phyloP scores from a whole-genome alignment of 2,329 filamentous ascomycete species.

The Alternaria brassicicola region DNA sequence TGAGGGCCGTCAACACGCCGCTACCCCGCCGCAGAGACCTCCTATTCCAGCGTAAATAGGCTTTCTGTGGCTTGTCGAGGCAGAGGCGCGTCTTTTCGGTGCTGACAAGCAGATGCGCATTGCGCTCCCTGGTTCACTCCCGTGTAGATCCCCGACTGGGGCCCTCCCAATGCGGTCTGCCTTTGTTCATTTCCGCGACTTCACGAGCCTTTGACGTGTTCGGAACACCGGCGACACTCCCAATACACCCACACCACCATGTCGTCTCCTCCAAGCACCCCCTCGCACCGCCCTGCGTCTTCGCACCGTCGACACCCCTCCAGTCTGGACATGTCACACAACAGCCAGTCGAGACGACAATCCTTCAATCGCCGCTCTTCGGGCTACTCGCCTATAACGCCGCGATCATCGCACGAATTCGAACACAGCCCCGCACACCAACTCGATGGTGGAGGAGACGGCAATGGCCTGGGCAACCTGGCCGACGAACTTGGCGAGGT shows the following conservation, averaged over 20 bases:
- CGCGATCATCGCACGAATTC: slow-evolving; percentile 49
- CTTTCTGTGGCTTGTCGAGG: slow-evolving; percentile 1
- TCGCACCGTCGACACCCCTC: slow-evolving; percentile 50
- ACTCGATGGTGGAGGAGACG: slow-evolving; percentile 50
- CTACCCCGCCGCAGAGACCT: slow-evolving; percentile 13
- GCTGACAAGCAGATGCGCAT: slow-evolving; percentile 15
- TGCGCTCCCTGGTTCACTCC: slow-evolving; percentile 12
- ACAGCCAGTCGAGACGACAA: slow-evolving; percentile 43
- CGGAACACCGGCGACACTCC: slow-evolving; percentile 7
- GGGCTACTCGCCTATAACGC: slow-evolving; percentile 54
- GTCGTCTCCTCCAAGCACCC: slow-evolving; percentile 53
- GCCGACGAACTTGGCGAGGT: slow-evolving; percentile 81
- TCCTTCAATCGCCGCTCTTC: slow-evolving; percentile 52
- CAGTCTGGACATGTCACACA: slow-evolving; percentile 52
- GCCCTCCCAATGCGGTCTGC: slow-evolving; percentile 17
- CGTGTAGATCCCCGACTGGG: slow-evolving; percentile 19
- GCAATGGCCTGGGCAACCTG: slow-evolving; percentile 72
- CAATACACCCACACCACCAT: slow-evolving; percentile 26
- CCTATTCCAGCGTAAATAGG: background rate
- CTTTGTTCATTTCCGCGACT: slow-evolving; percentile 10
- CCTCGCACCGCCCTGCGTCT: slow-evolving; percentile 43
- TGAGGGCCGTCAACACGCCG: slow-evolving; percentile 14
- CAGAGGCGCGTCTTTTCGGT: slow-evolving; percentile 3
- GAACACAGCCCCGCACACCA: slow-evolving; percentile 49
- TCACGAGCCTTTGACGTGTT: slow-evolving; percentile 10